A percentile compares a stretch with the other conserved stretches of the same genome.
Evolutionary conservation across 495 filamentous ascomycete genomes (phyloP).

Genomic region (Aspergillus baeticus): DNA sequence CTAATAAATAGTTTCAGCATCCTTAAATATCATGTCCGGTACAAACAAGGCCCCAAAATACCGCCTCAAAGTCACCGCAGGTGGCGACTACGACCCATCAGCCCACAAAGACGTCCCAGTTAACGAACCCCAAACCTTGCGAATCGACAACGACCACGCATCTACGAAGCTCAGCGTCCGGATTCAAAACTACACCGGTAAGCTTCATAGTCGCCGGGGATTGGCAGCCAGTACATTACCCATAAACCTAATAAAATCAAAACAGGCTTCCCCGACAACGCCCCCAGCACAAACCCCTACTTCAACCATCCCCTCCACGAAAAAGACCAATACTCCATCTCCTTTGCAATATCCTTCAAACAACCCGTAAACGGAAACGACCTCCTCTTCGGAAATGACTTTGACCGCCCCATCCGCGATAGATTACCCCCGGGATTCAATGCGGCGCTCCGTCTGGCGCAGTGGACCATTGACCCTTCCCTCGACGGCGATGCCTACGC

Average conservation of each 20-base stretch:
- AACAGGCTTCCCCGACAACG: constrained; percentile 55
- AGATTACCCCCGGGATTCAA: constrained; percentile 83
- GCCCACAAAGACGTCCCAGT: constrained; percentile 69
- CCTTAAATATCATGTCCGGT: constrained; percentile 3
- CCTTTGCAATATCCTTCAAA: constrained; percentile 71
- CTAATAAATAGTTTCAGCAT: no score
- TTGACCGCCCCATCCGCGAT: constrained; percentile 82
- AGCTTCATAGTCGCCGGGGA: not conserved
- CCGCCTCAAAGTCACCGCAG: constrained; percentile 54
- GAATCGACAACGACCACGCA: constrained; percentile 59
- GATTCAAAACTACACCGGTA: constrained; percentile 62
- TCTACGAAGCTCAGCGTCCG: constrained; percentile 65
- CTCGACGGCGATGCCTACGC: constrained; percentile 86
- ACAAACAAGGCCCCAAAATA: constrained; percentile 22
- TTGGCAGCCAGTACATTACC: not conserved
- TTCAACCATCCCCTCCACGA: constrained; percentile 69
- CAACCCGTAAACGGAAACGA: constrained; percentile 63
- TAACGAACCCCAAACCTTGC: constrained; percentile 58
- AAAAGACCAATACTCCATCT: constrained; percentile 78
- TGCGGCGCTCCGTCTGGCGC: constrained; percentile 75
- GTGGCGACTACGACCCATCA: constrained; percentile 64
- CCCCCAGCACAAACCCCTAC: constrained; percentile 64
- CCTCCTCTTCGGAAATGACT: constrained; percentile 90
- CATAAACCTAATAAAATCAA: constrained; percentile 12
- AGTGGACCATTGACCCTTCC: constrained; percentile 83